Base-by-base conservation (phyloP, 2,329 filamentous ascomycete species). In the Curvularia verruculosa region DNA sequence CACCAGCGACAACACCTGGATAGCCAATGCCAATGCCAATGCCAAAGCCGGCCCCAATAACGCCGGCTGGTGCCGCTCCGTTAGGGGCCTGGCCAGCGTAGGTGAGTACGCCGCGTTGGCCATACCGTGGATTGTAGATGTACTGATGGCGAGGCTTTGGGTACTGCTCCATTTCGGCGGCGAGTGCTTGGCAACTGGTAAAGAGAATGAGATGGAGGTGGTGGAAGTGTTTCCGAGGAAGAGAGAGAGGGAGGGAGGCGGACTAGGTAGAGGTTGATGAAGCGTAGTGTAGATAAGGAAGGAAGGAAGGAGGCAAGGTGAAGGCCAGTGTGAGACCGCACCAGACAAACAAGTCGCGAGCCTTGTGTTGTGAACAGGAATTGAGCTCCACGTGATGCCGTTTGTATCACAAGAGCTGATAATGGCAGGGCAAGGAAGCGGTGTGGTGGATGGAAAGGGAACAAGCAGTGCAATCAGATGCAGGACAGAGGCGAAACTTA, bases 141-240 rank as follows among this genome's bases (percentile, higher is more conserved):
- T 73, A 75, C 15, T 69, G 63, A 26, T 75, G 70, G 52, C 72
- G 72, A 19, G 71, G 69, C 47, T 71, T 69, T 24, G 67, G 71
- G 34, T 59, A 67, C 13, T 48, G 64, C 46, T 67, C 69, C 62
- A 61, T 70, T 47, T 41, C 50, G 36, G 45, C 26, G 46, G 49
- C 41, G 43, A 36, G 29, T 6, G 15, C 3, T 13, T 19, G 47
- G 21, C 7, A 12, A 23, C 23, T 43, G 29, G 12, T 37, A 26
- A 15, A 21, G 39, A 9, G 37, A 51, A 19, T 34, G 34, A 3
- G 12, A 39, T 9, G 15, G 18, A 12, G 28, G 12, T 21, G 18
- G 13, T 5, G 8, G 10, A 7, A 52, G 43, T 24, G 18, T 44
- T 28, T 37, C 34, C 18, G 48, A 37, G 44, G 23, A 37, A 41